Conservation (phyloP, 257 asterid genomes). For the Nicotiana knightiana region DNA sequence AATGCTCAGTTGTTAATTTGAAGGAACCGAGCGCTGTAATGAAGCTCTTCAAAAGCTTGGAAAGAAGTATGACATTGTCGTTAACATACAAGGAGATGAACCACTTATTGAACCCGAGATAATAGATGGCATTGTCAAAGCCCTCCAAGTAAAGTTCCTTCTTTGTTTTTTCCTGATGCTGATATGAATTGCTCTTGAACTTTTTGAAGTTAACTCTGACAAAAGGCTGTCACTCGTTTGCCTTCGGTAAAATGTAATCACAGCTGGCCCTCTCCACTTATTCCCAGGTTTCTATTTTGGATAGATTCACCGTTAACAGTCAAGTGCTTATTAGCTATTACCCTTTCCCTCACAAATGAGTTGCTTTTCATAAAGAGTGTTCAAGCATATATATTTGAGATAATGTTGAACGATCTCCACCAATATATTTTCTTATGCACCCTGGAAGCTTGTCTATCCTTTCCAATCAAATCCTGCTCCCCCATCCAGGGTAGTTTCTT, state of each 20-base stretch:
- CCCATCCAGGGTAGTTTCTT: not conserved
- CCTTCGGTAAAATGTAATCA: not conserved
- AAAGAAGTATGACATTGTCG: conserved; percentile 66
- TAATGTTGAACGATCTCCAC: not conserved
- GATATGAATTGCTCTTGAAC: not conserved
- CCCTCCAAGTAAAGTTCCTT: conserved; percentile 54
- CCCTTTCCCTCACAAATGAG: not conserved
- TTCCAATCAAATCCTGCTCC: not conserved
- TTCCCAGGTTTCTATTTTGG: not conserved
- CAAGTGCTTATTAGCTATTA: not conserved
- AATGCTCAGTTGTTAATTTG: conserved; percentile 3
- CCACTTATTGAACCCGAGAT: conserved; percentile 93
- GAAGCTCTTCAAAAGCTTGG: conserved; percentile 74
- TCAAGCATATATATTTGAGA: not conserved
- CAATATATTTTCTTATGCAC: not conserved
- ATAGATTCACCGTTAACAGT: not conserved
- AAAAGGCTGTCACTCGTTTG: not conserved
- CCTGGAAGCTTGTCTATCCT: not conserved
- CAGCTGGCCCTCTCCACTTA: not conserved
- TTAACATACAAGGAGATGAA: conserved; percentile 94
- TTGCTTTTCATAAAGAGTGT: not conserved
- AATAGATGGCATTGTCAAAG: conserved; percentile 75
- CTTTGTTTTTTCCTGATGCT: not conserved
- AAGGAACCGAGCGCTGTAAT: conserved; percentile 84
- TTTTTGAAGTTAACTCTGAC: not conserved